Percentiles rank a stretch among this genome's conserved stretches.
Evolutionary conservation across 2,329 filamentous ascomycete genomes (phyloP).

Genomic region (Neonectria neomacrospora): DNA sequence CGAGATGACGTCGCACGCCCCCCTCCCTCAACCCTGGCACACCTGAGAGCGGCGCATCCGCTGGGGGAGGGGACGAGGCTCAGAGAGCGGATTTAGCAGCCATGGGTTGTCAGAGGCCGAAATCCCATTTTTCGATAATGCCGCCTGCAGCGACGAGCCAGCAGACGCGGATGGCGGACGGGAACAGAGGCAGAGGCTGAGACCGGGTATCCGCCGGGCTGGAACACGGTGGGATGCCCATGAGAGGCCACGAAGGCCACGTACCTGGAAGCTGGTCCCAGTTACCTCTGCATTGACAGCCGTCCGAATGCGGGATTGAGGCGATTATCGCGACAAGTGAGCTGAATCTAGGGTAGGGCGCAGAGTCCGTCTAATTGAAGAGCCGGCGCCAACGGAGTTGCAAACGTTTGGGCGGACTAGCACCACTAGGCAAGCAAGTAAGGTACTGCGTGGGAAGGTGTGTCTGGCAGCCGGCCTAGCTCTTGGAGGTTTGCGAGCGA

Average conservation of each 20-base stretch:
- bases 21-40: slow-evolving; percentile 29
- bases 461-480: neutral
- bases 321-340: slow-evolving; percentile 12
- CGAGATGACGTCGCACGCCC: slow-evolving; percentile 23
- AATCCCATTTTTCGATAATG: slow-evolving; percentile 18
- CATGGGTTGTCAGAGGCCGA: slow-evolving; percentile 22
- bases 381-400: slow-evolving; percentile 20
- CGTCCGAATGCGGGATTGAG: slow-evolving; percentile 15
- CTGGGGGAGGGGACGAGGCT: slow-evolving; percentile 23
- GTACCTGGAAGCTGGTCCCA: slow-evolving; percentile 25
- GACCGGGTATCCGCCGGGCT: slow-evolving; percentile 36
- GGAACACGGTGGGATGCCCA: slow-evolving; percentile 9
- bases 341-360: slow-evolving; percentile 4
- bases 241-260: slow-evolving; percentile 23
- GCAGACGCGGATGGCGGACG: slow-evolving; percentile 8
- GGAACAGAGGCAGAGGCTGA: slow-evolving; percentile 14
- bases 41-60: slow-evolving; percentile 33
- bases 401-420: slow-evolving; percentile 3
- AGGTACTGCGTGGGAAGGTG: slow-evolving; percentile 4
- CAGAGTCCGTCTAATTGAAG: slow-evolving; percentile 27
- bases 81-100: slow-evolving; percentile 20
- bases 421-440: neutral
- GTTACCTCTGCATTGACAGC: slow-evolving; percentile 24
- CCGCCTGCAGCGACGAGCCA: slow-evolving; percentile 18
- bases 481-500: slow-evolving; percentile 4